Conservation (phyloP, 1,139 yeast genomes). For the Protomyces inouyei region DNA sequence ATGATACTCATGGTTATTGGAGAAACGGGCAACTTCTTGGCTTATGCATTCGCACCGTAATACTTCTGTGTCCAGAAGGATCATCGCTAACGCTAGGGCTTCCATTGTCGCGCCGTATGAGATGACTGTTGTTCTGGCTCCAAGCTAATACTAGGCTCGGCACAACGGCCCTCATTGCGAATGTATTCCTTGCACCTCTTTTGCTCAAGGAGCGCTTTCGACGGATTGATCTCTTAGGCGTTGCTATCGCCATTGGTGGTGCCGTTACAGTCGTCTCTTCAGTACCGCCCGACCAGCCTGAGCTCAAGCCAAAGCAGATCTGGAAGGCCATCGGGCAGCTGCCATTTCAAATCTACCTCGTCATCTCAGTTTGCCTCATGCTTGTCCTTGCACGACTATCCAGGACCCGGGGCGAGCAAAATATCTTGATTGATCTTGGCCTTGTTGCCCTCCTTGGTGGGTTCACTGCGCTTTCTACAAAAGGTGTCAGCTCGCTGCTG, state of each 20-base stretch:
- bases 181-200: constrained; percentile 47
- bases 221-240: constrained; percentile 41
- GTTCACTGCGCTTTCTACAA: constrained; percentile 45
- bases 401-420: constrained; percentile 29
- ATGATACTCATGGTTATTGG: constrained; percentile 44
- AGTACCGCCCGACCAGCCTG: constrained; percentile 29
- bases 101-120: constrained; percentile 41
- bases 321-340: constrained; percentile 36
- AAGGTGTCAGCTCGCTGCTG: constrained; percentile 41
- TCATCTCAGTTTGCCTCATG: constrained; percentile 34
- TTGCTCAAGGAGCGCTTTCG: constrained; percentile 43
- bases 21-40: constrained; percentile 46
- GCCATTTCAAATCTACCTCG: constrained; percentile 36
- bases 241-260: constrained; percentile 43
- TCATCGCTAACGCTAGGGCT: constrained; percentile 33
- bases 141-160: constrained; percentile 41
- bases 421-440: constrained; percentile 36
- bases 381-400: constrained; percentile 31
- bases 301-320: constrained; percentile 35
- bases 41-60: constrained; percentile 46
- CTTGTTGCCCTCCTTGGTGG: constrained; percentile 47
- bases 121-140: background rate
- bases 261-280: constrained; percentile 43
- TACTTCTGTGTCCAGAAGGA: background rate
- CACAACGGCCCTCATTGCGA: constrained; percentile 46